Percentiles rank a stretch among this genome's conserved stretches.
Evolutionary conservation across 2,329 filamentous ascomycete genomes (phyloP).

Genomic region (Sporothrix dimorphospora): DNA sequence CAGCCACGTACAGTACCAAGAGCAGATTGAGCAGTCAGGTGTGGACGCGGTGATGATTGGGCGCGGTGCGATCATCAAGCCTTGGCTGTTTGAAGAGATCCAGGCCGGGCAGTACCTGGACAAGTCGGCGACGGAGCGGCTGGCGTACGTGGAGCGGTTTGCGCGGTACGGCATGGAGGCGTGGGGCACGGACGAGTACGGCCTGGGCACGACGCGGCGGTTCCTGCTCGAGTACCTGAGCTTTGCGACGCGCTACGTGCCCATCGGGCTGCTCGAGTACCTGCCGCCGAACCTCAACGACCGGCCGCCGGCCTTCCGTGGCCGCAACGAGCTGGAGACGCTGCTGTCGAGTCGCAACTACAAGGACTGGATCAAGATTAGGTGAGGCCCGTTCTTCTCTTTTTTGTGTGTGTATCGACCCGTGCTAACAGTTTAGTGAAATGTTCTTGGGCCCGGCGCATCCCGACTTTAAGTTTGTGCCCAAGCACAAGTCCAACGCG

Average conservation of each 20-base stretch:
- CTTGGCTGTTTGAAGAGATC: slow-evolving; percentile 98
- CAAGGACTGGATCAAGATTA: slow-evolving; percentile 98
- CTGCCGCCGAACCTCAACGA: slow-evolving; percentile 89
- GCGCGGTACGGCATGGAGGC: slow-evolving; percentile 86
- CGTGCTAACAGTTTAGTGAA: slow-evolving; percentile 61
- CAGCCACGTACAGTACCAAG: slow-evolving; percentile 85
- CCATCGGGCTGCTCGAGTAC: slow-evolving; percentile 83
- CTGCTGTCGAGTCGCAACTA: slow-evolving; percentile 88
- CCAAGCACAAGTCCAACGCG: slow-evolving; percentile 95
- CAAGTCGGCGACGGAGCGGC: slow-evolving; percentile 86
- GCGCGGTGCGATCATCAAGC: slow-evolving; percentile 95
- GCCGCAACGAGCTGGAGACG: slow-evolving; percentile 91
- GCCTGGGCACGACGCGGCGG: slow-evolving; percentile 84
- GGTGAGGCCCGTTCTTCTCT: slow-evolving; percentile 51
- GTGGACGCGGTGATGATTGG: slow-evolving; percentile 97
- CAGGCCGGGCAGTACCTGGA: slow-evolving; percentile 89
- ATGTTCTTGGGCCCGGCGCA: slow-evolving; percentile 96
- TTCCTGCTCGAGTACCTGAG: slow-evolving; percentile 96
- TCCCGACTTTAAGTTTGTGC: slow-evolving; percentile 88
- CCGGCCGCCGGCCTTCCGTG: slow-evolving; percentile 79
- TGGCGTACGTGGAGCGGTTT: slow-evolving; percentile 86
- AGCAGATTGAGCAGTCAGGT: slow-evolving; percentile 73
- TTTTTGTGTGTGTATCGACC: background rate
- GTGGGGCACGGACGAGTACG: slow-evolving; percentile 95
- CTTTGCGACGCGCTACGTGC: slow-evolving; percentile 90